These are phyloP conservation scores for Lecanosticta acicola DNA, from an alignment of 2,329 filamentous ascomycete genomes.

Conservation along the genomic window DNA sequence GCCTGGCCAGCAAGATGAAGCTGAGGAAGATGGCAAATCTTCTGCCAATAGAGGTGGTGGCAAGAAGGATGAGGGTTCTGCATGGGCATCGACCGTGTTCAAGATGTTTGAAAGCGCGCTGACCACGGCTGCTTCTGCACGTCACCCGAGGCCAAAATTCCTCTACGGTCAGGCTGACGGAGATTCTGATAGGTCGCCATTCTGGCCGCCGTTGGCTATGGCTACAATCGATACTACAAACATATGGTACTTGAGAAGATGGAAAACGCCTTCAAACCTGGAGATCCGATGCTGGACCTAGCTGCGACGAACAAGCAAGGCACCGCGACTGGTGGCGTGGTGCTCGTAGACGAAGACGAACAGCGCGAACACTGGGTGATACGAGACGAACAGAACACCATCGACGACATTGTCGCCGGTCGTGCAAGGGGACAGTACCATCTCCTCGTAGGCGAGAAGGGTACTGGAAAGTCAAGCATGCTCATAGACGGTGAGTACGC, in stretches of 20 bases:
- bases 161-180: too few species aligned
- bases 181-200: slow-evolving; percentile 35
- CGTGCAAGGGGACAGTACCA: slow-evolving; percentile 75
- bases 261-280: slow-evolving; percentile 81
- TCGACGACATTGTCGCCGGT: slow-evolving; percentile 79
- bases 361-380: slow-evolving; percentile 72
- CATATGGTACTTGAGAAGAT: slow-evolving; percentile 87
- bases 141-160: not conserved
- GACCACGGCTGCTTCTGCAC: slow-evolving; percentile 44
- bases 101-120: slow-evolving; percentile 50
- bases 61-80: slow-evolving; percentile 11
- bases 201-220: slow-evolving; percentile 58
- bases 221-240: slow-evolving; percentile 63
- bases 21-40: slow-evolving; percentile 2
- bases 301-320: slow-evolving; percentile 49
- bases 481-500: too few species aligned
- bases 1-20: slow-evolving; percentile 7
- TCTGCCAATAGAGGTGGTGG: slow-evolving; percentile 8
- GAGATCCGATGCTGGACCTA: slow-evolving; percentile 62
- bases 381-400: slow-evolving; percentile 71
- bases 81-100: slow-evolving; percentile 37
- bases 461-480: slow-evolving; percentile 95
- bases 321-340: slow-evolving; percentile 18
- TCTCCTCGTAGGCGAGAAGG: slow-evolving; percentile 89
- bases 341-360: slow-evolving; percentile 34